Conservation (phyloP, 768 basidiomycete genomes). For the Coprinellus micaceus region DNA sequence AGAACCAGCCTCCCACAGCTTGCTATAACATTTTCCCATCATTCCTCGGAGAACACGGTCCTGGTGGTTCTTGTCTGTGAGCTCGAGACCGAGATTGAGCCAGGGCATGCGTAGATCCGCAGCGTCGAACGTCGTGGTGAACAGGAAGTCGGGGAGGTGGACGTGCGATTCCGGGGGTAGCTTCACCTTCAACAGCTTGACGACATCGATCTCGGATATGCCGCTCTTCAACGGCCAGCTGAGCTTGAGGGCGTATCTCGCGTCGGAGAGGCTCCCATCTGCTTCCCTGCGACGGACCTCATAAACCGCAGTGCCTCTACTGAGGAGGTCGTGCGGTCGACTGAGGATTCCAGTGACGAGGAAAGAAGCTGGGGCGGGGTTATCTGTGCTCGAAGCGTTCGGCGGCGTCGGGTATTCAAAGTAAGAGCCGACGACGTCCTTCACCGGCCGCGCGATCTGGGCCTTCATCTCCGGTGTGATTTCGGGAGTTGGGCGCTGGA, state of each 20-base stretch:
- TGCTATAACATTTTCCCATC: slow-evolving; percentile 18
- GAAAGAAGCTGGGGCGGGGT: background rate
- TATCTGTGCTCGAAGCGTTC: background rate
- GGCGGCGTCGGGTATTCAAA: background rate
- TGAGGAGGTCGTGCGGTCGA: background rate
- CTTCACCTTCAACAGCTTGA: background rate
- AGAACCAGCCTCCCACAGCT: slow-evolving; percentile 18
- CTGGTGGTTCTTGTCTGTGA: background rate
- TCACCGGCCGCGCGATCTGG: background rate
- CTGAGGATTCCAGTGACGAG: background rate
- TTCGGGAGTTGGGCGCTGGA: background rate
- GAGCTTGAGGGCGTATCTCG: background rate
- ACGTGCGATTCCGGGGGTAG: background rate
- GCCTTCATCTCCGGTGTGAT: background rate
- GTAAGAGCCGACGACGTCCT: background rate
- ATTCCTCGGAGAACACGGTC: slow-evolving; percentile 17
- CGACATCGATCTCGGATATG: background rate
- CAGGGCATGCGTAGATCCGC: slow-evolving; percentile 13
- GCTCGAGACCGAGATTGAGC: background rate
- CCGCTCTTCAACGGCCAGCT: background rate
- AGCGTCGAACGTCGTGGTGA: background rate
- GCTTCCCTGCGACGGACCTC: background rate
- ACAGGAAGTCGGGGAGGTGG: background rate
- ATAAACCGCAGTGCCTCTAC: background rate
- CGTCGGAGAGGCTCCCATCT: background rate